Percentiles rank a stretch among this genome's conserved stretches.
Evolutionary conservation across 768 basidiomycete species (phyloP).

Genomic region (Mycena galopus): DNA sequence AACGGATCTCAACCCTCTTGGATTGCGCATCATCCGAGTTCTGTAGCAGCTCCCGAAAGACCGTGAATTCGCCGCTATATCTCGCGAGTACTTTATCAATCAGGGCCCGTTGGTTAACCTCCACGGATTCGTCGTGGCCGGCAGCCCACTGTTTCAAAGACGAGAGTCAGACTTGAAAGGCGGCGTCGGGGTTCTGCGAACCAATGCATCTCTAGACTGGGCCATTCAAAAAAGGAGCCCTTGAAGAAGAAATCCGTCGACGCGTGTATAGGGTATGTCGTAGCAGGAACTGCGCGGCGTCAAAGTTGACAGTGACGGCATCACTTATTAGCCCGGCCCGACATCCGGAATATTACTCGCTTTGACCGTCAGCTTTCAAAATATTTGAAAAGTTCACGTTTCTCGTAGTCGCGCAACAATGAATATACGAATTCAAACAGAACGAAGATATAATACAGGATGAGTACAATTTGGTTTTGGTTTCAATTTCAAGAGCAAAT

Average conservation of each 20-base stretch:
- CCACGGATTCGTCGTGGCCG: conserved; percentile 84
- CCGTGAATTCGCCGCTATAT: conserved; percentile 95
- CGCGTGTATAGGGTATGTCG: too few species aligned
- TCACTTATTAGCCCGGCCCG: neutral
- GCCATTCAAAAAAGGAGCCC: conserved; percentile 32
- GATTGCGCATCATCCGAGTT: conserved; percentile 95
- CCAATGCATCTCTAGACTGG: conserved; percentile 46
- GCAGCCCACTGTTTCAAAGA: conserved; percentile 57
- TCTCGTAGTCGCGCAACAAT: neutral
- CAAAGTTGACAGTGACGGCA: neutral
- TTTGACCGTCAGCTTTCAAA: neutral
- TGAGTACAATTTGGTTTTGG: conserved; percentile 15
- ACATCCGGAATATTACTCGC: neutral
- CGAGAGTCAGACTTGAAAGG: neutral
- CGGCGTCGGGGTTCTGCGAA: conserved; percentile 10
- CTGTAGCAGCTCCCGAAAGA: conserved; percentile 70
- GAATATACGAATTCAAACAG: conserved; percentile 18
- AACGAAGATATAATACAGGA: conserved; percentile 18
- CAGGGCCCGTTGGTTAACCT: conserved; percentile 95
- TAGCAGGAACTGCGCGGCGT: too few species aligned
- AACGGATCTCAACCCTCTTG: conserved; percentile 80
- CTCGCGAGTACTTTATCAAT: conserved; percentile 97
- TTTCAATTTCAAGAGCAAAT: neutral
- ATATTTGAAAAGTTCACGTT: neutral
- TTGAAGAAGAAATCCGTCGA: too few species aligned